phyloP scores from a whole-genome alignment of 768 basidiomycete species.

The Pleurotus platypus region DNA sequence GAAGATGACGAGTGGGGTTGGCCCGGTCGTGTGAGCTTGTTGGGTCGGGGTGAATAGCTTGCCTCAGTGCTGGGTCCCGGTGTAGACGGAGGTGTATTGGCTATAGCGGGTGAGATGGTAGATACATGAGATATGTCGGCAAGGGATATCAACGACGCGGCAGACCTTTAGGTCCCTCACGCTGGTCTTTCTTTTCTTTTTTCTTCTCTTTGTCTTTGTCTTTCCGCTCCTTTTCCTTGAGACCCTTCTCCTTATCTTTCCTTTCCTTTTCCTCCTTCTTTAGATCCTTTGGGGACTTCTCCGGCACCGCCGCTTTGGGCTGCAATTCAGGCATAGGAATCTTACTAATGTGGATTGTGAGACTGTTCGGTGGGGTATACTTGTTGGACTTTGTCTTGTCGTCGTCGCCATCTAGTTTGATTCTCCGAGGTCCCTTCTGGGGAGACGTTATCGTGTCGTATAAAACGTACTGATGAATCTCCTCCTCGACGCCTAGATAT shows the following conservation, averaged over 20 bases:
- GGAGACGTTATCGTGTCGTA: slow-evolving; percentile 49
- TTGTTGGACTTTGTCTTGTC: slow-evolving; percentile 35
- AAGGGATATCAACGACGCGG: neutral
- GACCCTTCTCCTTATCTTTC: slow-evolving; percentile 36
- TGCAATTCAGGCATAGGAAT: slow-evolving; percentile 83
- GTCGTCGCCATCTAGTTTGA: slow-evolving; percentile 64
- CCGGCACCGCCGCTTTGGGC: slow-evolving; percentile 36
- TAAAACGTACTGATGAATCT: slow-evolving; percentile 73
- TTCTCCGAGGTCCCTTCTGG: slow-evolving; percentile 58
- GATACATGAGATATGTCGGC: neutral
- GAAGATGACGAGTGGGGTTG: slow-evolving; percentile 17
- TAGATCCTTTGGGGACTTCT: slow-evolving; percentile 17
- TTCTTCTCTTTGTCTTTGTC: slow-evolving; percentile 29
- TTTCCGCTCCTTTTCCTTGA: slow-evolving; percentile 23
- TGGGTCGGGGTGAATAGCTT: slow-evolving; percentile 10
- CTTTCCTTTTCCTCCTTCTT: slow-evolving; percentile 26
- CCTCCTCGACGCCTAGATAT: slow-evolving; percentile 42
- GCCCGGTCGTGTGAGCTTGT: slow-evolving; percentile 17
- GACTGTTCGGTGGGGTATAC: slow-evolving; percentile 65
- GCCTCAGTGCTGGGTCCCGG: slow-evolving; percentile 1
- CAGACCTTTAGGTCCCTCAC: slow-evolving; percentile 6
- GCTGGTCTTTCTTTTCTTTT: slow-evolving; percentile 22
- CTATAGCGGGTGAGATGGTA: neutral
- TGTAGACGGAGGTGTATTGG: slow-evolving; percentile 4
- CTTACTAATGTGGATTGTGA: slow-evolving; percentile 79